Base-by-base conservation (phyloP, 176 grass and related monocot species). In the Leersia perrieri region DNA sequence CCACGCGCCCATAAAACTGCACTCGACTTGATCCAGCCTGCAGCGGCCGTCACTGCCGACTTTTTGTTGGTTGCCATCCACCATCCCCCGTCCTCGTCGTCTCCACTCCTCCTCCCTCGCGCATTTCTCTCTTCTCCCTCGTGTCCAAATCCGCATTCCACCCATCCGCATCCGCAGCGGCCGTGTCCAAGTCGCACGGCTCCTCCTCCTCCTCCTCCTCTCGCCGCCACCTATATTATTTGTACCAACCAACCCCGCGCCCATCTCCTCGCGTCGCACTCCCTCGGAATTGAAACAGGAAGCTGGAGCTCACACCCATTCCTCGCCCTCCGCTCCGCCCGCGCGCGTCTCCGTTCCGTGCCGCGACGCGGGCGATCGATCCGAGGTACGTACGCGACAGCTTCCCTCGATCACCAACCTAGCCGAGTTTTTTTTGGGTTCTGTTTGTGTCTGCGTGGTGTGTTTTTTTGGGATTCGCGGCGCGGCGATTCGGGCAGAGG, bases 331-430 rank as follows among this genome's bases (percentile, higher is more conserved):
- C 29, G 3, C 42, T 40, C 45, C 42, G 70, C 71, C n/a, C n/a
- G n/a, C 9, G 68, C 25, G n/a, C 66, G 33, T 12, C 57, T 30
- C 34, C 57, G 7, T 29, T 76, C 74, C 5, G 60, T 36, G 2
- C 36, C 16, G n/a, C n/a, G n/a, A n/a, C n/a, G n/a, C n/a, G n/a
- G n/a, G n/a, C n/a, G n/a, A n/a, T n/a, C n/a, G 1, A 77, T 18
- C 74, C 74, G 16, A 77, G 60, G 74, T 64, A 63, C 74, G 74
- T 64, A 63, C 74, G 35, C 10, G 5, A 42, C 36, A 11, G 12
- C 5, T 7, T 12, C 66, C n/a, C n/a, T n/a, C n/a, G n/a, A 1
- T 39, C 66, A 11, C 20, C 33, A 23, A 66, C 8, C 65, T 67
- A 36, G 16, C 16, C 32, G 11, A 34, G 15, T 6, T 38, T 40